phyloP scores from a whole-genome alignment of 352 stramenopile genomes.

The Phytophthora sojae region DNA sequence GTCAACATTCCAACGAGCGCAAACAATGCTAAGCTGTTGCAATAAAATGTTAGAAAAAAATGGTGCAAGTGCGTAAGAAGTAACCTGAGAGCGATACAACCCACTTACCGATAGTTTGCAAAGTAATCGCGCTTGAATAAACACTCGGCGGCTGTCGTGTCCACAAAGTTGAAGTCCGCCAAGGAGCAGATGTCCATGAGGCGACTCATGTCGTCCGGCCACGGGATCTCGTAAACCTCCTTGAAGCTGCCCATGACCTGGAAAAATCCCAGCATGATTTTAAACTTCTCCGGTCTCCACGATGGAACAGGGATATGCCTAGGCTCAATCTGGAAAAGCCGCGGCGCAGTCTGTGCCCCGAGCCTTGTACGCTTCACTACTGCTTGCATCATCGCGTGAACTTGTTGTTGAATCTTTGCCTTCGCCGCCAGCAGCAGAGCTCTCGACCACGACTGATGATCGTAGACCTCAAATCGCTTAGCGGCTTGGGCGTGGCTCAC shows the following conservation, averaged over 20 bases:
- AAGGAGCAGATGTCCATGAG: conserved; percentile 79
- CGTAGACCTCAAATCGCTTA: conserved; percentile 64
- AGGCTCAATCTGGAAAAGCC: conserved; percentile 57
- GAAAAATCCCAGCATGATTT: conserved; percentile 83
- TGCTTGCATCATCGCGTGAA: conserved; percentile 20
- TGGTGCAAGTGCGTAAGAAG: too few species aligned
- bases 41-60: conserved; percentile 6
- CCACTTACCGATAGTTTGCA: conserved; percentile 52
- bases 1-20: conserved; percentile 50
- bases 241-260: conserved; percentile 82
- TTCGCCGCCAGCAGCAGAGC: conserved; percentile 38
- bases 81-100: too few species aligned
- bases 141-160: conserved; percentile 72
- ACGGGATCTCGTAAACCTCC: conserved; percentile 76
- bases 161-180: conserved; percentile 73
- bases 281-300: conserved; percentile 76
- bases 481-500: conserved; percentile 61
- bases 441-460: conserved; percentile 15
- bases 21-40: conserved; percentile 48
- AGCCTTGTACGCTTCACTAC: conserved; percentile 9
- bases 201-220: conserved; percentile 60
- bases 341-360: background rate
- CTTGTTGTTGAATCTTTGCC: conserved; percentile 10
- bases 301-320: conserved; percentile 24
- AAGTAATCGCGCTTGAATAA: conserved; percentile 76